phyloP scores from a whole-genome alignment of 75 land plant genomes.

The Azolla pinnata region DNA sequence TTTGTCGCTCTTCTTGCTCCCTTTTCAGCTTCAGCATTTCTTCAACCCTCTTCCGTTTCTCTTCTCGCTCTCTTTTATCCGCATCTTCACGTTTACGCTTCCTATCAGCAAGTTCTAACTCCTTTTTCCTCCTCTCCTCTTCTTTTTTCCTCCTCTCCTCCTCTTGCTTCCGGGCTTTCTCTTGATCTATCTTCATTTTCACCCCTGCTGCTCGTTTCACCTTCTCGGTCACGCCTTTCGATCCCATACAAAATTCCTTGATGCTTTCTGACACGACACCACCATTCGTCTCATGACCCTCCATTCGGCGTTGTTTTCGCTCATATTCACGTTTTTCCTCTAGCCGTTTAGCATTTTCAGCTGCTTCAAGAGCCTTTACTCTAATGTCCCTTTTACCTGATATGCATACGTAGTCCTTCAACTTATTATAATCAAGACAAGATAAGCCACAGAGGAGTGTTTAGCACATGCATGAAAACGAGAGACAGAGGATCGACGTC shows the following conservation, averaged over 20 bases:
- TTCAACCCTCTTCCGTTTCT: constrained; percentile 53
- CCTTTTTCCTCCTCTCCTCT: constrained; percentile 68
- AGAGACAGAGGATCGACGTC: not conserved
- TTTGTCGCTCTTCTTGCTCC: constrained; percentile 40
- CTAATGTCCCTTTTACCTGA: constrained; percentile 81
- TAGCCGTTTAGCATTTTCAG: constrained; percentile 72
- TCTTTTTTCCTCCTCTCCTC: constrained; percentile 52
- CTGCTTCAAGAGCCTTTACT: constrained; percentile 88
- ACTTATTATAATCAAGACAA: not conserved
- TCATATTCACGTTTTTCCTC: constrained; percentile 63
- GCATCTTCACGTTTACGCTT: constrained; percentile 67
- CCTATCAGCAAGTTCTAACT: constrained; percentile 47
- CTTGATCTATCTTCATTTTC: constrained; percentile 49
- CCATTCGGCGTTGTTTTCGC: constrained; percentile 43
- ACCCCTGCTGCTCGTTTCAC: constrained; percentile 19
- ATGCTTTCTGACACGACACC: not conserved
- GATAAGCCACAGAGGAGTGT: not conserved
- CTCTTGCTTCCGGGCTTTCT: constrained; percentile 45
- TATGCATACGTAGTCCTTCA: not conserved
- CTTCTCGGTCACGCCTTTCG: constrained; percentile 10
- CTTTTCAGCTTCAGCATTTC: constrained; percentile 31
- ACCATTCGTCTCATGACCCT: not conserved
- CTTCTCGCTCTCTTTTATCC: constrained; percentile 55
- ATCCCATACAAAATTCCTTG: not conserved
- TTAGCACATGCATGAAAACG: not conserved